Base-by-base conservation (phyloP, 177 flowering plant species). In the Vitis hybrid region DNA sequence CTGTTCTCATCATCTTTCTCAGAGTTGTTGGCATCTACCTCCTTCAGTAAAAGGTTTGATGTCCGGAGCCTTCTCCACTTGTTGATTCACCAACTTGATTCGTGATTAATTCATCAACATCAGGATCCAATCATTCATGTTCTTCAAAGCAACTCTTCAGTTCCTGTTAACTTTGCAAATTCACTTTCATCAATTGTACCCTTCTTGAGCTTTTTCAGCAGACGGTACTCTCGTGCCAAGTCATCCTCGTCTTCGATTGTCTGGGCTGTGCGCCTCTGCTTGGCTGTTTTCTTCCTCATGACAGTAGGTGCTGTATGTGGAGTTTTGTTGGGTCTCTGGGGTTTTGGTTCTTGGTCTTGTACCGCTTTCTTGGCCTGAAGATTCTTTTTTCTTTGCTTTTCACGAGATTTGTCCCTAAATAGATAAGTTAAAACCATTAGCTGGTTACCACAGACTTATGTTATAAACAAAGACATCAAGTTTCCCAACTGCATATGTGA, bases 331-430 rank as follows among this genome's bases (percentile, higher is more conserved):
- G 74, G 75, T 78, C 82, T 90, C 14, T 70, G 72, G 19, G 74
- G 64, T 71, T 82, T 84, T 54, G 77, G 67, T 65, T 85, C 81
- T 70, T 76, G 68, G 60, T 70, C 64, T 9, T 68, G 71, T 18
- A 73, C 83, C 67, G 78, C 88, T 75, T 83, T 84, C 76, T 85
- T 93, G 18, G 79, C 85, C 77, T 78, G 81, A 82, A 91, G 61
- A 68, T 90, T 95, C 82, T 84, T 88, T 79, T 85, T 82, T 63
- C 99, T 83, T 74, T 95, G 99, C 70, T 93, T 95, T 79, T 93
- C 92, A 1, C 98, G 91, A 71, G 85, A 77, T 82, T 93, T 91
- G 75, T 95, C 97, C 82, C 99, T 93, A 69, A 11, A 58, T 18
- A 56, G 54, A 27, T 48, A n/a, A 5, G 49, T 19, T 10, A 19